These are phyloP conservation scores for Euptelea pleiosperma DNA, from an alignment of 164 flowering plant species.

Conservation along the genomic window DNA sequence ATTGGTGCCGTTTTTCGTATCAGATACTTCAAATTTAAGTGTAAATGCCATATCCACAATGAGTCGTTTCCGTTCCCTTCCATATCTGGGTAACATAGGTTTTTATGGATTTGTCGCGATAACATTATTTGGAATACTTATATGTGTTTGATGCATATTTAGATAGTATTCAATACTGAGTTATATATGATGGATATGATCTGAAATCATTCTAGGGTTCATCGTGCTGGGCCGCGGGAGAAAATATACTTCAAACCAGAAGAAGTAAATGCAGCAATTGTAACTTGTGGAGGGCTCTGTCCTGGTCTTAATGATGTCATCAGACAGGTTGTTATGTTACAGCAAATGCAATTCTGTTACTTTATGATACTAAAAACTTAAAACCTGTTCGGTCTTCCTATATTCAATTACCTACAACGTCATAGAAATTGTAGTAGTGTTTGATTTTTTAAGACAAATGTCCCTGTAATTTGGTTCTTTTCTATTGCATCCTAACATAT, in stretches of 20 bases:
- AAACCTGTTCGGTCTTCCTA: not conserved
- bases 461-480: too few species aligned
- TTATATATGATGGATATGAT: conserved; percentile 3
- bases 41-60: too few species aligned
- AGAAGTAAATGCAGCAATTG: conserved; percentile 86
- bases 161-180: too few species aligned
- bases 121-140: not conserved
- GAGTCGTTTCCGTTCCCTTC: too few species aligned
- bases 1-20: too few species aligned
- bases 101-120: too few species aligned
- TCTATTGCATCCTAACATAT: too few species aligned
- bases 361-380: not conserved
- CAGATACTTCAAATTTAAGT: too few species aligned
- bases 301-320: conserved; percentile 96
- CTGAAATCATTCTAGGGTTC: conserved; percentile 53
- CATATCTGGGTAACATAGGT: too few species aligned
- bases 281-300: conserved; percentile 91
- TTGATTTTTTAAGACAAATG: too few species aligned
- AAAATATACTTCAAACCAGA: conserved; percentile 82
- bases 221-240: conserved; percentile 91
- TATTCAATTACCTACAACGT: not conserved
- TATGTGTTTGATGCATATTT: not conserved
- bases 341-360: not conserved
- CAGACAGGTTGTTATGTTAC: conserved; percentile 53
- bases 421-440: too few species aligned